phyloP scores from a whole-genome alignment of 2,329 filamentous ascomycete genomes.

The Raffaelea deltoideospora region DNA sequence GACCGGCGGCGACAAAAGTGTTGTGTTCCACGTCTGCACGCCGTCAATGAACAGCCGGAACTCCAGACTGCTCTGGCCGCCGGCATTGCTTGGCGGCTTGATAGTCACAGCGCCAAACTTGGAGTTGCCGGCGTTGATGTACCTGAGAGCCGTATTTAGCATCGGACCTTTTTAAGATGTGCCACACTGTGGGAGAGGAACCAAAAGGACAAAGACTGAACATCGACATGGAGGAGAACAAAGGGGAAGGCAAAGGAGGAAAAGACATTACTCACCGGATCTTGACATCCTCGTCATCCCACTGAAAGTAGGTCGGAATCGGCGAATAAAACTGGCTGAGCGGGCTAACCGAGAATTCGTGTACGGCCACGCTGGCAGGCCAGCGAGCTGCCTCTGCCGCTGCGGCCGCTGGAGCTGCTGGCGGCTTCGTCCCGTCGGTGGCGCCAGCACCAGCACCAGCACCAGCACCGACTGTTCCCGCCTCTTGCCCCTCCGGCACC shows the following conservation, averaged over 20 bases:
- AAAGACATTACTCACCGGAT: conserved; percentile 66
- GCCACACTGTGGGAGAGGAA: too few relatives aligned
- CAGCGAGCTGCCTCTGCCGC: too few relatives aligned
- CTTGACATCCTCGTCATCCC: conserved; percentile 65
- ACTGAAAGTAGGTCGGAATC: conserved; percentile 66
- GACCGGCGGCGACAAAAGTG: conserved; percentile 28
- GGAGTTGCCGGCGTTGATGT: conserved; percentile 70
- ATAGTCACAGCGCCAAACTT: conserved; percentile 83
- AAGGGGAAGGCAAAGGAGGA: too few relatives aligned
- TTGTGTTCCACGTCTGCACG: conserved; percentile 57
- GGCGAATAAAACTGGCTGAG: conserved; percentile 91
- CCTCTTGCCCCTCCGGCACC: too few relatives aligned
- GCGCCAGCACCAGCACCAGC: too few relatives aligned
- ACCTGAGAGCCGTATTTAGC: too few relatives aligned
- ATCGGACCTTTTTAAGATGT: too few relatives aligned
- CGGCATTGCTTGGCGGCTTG: conserved; percentile 26
- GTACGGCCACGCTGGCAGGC: conserved; percentile 50
- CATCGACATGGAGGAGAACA: too few relatives aligned
- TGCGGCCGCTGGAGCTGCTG: too few relatives aligned
- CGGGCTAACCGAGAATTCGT: conserved; percentile 86
- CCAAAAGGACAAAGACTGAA: too few relatives aligned
- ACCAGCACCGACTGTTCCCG: too few relatives aligned
- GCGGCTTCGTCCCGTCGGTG: too few relatives aligned
- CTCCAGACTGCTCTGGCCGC: conserved; percentile 56
- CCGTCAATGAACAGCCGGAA: conserved; percentile 79